Base-by-base conservation (phyloP, 2,329 filamentous ascomycete species). In the Epichloe amarillans region DNA sequence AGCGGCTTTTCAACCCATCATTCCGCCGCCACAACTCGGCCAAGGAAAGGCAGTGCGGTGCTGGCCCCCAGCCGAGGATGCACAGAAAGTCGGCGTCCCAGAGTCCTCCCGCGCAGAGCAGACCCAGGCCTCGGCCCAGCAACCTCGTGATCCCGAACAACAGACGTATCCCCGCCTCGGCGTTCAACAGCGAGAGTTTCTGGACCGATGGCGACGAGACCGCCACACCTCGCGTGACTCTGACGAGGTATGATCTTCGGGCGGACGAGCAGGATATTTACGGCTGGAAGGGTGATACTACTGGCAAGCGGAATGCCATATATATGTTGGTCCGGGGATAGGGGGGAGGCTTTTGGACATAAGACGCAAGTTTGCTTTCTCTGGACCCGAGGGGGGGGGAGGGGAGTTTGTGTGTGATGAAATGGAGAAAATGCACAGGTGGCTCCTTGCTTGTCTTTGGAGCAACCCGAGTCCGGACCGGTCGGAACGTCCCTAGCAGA, bases 201-300 rank as follows among this genome's bases (percentile, higher is more conserved):
- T 52, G 50, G 50, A 38, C 26, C 19, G 40, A 35, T 8, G 40
- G 21, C 14, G 50, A 52, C 26, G 50, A 49, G 14, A 11, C 14
- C 2, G 41, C 14, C 33, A 52, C 50, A 5, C 50, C 50, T 15
- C 50, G 50, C 5, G 46, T 52, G 6, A 52, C 50, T 26, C 50
- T 52, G 8, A 52, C 50, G 41, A 40, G 50, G 21, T 52, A 52
- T 14, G 50, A 52, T 39, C 46, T 52, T 2, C 50, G 50, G 5
- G 40, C 46, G 10, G 46, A 52, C 40, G 50, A 52, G 36, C 30
- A 45, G 36, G 46, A 49, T 0, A 52, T 52, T 15, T 52, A 52
- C 26, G 46, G 21, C 12, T 52, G 46, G 41, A 52, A 52, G 41
- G n/a, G 35, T 19, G 30, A 37, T 4, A 12, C 30, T 2, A 23